These are phyloP conservation scores for Boletus mariae DNA, from an alignment of 1,284 basidiomycete species.

Conservation along the genomic window DNA sequence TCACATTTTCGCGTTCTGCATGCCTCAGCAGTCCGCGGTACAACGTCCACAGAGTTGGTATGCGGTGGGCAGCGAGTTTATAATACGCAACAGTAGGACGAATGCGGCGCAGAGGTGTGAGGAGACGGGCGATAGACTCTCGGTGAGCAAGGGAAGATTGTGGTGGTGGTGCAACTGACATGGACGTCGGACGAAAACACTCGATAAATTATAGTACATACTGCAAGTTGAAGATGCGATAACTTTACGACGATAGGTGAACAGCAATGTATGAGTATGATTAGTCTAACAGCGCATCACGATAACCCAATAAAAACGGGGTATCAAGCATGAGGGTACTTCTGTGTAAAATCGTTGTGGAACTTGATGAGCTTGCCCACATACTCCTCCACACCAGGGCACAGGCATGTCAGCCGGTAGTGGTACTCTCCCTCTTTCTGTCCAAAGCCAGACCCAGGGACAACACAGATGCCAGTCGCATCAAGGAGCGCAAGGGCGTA, in stretches of 20 bases:
- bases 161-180: slow-evolving; percentile 15
- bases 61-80: slow-evolving; percentile 64
- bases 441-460: slow-evolving; percentile 90
- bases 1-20: slow-evolving; percentile 54
- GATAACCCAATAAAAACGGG: not conserved
- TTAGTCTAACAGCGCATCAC: not conserved
- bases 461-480: slow-evolving; percentile 89
- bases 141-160: slow-evolving; percentile 46
- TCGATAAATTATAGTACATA: slow-evolving; percentile 7
- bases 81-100: slow-evolving; percentile 69
- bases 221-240: no score
- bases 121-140: slow-evolving; percentile 46
- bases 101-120: slow-evolving; percentile 55
- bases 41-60: slow-evolving; percentile 71
- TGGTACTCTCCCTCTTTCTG: slow-evolving; percentile 87
- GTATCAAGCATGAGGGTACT: slow-evolving; percentile 44
- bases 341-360: slow-evolving; percentile 73
- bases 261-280: not conserved
- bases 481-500: slow-evolving; percentile 84
- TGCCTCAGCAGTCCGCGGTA: slow-evolving; percentile 67
- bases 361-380: slow-evolving; percentile 81
- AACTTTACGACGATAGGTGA: not conserved
- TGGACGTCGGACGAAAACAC: not conserved
- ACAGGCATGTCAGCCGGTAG: slow-evolving; percentile 84
- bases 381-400: slow-evolving; percentile 88